A percentile compares a stretch with the other conserved stretches of the same genome.
These are phyloP conservation scores for Candida ficus DNA, from an alignment of 805 yeast genomes.

Conservation along the genomic window DNA sequence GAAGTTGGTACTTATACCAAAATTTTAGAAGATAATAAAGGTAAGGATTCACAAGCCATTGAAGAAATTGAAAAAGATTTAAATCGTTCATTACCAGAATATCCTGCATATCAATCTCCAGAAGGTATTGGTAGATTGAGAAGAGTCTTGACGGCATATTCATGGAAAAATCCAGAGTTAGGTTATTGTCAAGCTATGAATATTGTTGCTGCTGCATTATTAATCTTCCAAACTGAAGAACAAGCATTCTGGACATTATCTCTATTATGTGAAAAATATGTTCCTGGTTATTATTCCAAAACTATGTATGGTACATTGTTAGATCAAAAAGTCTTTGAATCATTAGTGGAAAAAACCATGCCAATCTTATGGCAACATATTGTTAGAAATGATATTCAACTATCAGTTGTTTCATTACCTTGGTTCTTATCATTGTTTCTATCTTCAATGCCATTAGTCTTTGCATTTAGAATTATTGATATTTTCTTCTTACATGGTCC, in stretches of 20 bases:
- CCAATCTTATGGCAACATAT: conserved; percentile 87
- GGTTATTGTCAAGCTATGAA: conserved; percentile 99
- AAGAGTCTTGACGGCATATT: conserved; percentile 86
- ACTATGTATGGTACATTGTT: conserved; percentile 96
- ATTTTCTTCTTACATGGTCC: conserved; percentile 88
- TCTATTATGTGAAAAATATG: conserved; percentile 72
- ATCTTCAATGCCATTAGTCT: conserved; percentile 91
- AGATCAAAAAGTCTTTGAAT: conserved; percentile 92
- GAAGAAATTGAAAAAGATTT: conserved; percentile 97
- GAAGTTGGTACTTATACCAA: conserved; percentile 54
- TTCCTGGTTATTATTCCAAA: conserved; percentile 94
- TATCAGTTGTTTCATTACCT: conserved; percentile 89
- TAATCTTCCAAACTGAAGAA: conserved; percentile 88
- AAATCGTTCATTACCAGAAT: conserved; percentile 92
- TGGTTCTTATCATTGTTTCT: conserved; percentile 92
- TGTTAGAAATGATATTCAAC: conserved; percentile 72
- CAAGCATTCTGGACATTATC: conserved; percentile 94
- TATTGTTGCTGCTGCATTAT: conserved; percentile 74
- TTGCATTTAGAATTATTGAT: conserved; percentile 88
- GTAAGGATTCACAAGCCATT: conserved; percentile 71
- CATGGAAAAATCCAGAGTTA: conserved; percentile 95
- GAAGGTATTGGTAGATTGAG: conserved; percentile 85
- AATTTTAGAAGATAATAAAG: conserved; percentile 55
- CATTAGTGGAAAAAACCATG: conserved; percentile 82
- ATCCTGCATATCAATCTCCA: conserved; percentile 82